Conservation (phyloP, 345 rosid genomes). For the Diplotaxis tenuifolia region DNA sequence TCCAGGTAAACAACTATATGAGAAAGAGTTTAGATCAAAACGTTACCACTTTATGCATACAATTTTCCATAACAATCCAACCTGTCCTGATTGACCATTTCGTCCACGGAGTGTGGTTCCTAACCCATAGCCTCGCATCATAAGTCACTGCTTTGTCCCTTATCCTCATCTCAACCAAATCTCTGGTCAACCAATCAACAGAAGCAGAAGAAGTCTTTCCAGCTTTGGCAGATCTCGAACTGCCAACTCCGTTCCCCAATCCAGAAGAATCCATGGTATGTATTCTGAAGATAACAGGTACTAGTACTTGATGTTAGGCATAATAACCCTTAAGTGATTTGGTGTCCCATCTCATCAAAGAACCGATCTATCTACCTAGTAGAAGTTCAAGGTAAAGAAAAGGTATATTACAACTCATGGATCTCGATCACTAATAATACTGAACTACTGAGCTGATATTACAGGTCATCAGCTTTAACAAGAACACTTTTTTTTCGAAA, state of each 20-base stretch:
- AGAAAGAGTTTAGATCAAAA: slow-evolving; percentile 15
- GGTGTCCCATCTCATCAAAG: slow-evolving; percentile 46
- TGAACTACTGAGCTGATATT: neutral
- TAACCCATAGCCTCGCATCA: slow-evolving; percentile 83
- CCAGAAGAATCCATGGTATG: slow-evolving; percentile 78
- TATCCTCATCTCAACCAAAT: slow-evolving; percentile 90
- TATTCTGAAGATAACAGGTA: slow-evolving; percentile 25
- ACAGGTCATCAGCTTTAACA: no score
- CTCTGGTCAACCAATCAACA: slow-evolving; percentile 93
- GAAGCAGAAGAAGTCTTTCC: slow-evolving; percentile 88
- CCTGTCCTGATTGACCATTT: slow-evolving; percentile 94
- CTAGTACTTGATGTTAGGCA: slow-evolving; percentile 46
- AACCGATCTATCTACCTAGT: slow-evolving; percentile 45
- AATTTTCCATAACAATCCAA: slow-evolving; percentile 45
- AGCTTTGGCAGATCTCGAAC: slow-evolving; percentile 84
- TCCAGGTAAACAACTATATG: slow-evolving; percentile 26
- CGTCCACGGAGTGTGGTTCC: slow-evolving; percentile 86
- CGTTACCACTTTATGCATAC: neutral
- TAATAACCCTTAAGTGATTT: slow-evolving; percentile 27
- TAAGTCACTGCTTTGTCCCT: slow-evolving; percentile 77
- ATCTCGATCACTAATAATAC: neutral
- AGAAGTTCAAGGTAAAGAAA: slow-evolving; percentile 29
- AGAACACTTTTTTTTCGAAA: no score
- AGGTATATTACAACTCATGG: neutral
- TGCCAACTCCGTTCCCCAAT: slow-evolving; percentile 89